These are phyloP conservation scores for Diaporthe ampelina DNA, from an alignment of 2,329 filamentous ascomycete genomes.

Conservation along the genomic window DNA sequence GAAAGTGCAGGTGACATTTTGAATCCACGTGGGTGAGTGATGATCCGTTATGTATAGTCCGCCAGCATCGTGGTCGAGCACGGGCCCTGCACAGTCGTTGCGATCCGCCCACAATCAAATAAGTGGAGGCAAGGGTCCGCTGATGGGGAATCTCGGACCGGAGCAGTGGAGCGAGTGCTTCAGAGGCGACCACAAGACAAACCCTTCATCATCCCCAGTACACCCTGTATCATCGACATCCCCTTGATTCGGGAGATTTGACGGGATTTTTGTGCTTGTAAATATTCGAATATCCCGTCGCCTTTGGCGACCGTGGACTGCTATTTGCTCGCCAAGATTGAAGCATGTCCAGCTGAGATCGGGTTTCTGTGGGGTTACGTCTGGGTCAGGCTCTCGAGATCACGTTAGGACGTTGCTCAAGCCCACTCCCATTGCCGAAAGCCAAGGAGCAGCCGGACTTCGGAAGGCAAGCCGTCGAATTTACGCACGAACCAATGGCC, in stretches of 20 bases:
- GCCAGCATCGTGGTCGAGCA: not conserved
- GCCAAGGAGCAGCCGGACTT: not conserved
- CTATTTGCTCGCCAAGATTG: not conserved
- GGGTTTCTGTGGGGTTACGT: not conserved
- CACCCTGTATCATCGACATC: not conserved
- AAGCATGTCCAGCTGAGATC: slow-evolving; percentile 12
- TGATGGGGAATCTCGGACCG: slow-evolving; percentile 3
- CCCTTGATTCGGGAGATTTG: not conserved
- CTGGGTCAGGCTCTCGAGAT: not conserved
- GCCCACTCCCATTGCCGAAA: not conserved
- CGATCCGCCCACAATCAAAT: not conserved
- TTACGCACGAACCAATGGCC: not conserved
- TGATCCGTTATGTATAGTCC: not conserved
- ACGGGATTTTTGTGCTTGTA: not conserved
- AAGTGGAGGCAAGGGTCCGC: slow-evolving; percentile 21
- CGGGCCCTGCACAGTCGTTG: not conserved
- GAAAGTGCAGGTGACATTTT: not conserved
- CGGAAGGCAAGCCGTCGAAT: not conserved
- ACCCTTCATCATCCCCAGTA: not conserved
- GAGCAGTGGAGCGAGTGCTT: slow-evolving; percentile 17
- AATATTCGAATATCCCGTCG: not conserved
- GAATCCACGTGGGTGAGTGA: slow-evolving; percentile 14
- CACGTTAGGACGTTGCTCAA: not conserved
- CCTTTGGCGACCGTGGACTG: not conserved
- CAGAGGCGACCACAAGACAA: not conserved